Conservation (phyloP, 768 basidiomycete genomes). For the Grammothele lineata region DNA sequence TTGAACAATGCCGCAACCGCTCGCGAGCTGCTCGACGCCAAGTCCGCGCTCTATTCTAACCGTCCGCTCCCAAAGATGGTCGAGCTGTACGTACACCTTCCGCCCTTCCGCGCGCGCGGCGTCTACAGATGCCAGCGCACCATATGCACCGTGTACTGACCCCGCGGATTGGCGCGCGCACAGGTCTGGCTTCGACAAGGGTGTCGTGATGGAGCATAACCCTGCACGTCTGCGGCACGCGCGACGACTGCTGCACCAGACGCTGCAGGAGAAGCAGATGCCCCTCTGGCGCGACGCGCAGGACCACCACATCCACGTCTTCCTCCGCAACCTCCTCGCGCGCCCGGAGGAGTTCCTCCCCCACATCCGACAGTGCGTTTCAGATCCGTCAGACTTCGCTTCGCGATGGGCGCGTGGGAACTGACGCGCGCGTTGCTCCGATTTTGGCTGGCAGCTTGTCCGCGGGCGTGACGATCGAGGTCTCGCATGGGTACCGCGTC, state of each 20-base stretch:
- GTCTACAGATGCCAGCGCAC: background rate
- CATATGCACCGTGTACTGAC: background rate
- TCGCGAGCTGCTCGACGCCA: slow-evolving; percentile 26
- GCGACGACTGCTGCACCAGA: slow-evolving; percentile 1
- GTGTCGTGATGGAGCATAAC: slow-evolving; percentile 7
- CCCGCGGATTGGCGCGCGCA: too few species aligned
- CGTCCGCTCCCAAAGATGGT: slow-evolving; percentile 7
- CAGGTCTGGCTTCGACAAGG: slow-evolving; percentile 8
- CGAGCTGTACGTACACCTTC: slow-evolving; percentile 1
- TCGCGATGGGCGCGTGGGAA: too few species aligned
- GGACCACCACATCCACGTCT: background rate
- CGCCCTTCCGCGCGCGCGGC: background rate
- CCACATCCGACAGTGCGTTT: slow-evolving; percentile 31
- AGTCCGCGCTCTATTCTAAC: slow-evolving; percentile 26
- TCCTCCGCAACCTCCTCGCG: slow-evolving; percentile 2
- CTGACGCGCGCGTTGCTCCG: background rate
- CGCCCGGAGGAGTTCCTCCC: slow-evolving; percentile 56
- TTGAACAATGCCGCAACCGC: slow-evolving; percentile 26
- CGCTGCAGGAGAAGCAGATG: slow-evolving; percentile 2
- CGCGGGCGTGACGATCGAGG: slow-evolving; percentile 4
- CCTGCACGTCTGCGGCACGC: slow-evolving; percentile 2
- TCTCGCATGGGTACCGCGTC: slow-evolving; percentile 6
- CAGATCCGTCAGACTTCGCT: too few species aligned
- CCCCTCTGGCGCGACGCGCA: background rate
- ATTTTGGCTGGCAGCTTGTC: background rate